Conservation (phyloP, 768 basidiomycete genomes). For the Artomyces pyxidatus region DNA sequence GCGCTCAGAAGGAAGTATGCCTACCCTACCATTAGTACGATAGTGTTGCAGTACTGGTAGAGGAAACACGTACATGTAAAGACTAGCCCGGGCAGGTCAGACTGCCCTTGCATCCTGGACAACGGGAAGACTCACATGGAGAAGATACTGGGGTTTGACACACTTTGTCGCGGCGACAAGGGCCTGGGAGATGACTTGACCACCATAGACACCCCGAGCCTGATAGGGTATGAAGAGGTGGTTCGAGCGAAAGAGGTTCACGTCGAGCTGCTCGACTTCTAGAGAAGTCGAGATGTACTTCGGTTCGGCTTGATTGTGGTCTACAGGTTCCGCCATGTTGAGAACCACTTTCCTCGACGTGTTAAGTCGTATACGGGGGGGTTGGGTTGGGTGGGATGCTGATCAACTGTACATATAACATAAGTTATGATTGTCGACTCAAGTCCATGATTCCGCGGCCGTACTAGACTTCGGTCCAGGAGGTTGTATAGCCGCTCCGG, state of each 20-base stretch:
- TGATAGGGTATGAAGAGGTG: constrained; percentile 54
- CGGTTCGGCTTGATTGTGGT: constrained; percentile 10
- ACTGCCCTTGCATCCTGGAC: neutral
- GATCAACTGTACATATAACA: too few relatives aligned
- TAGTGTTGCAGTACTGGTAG: too few relatives aligned
- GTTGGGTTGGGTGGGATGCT: neutral
- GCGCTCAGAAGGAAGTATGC: constrained; percentile 79
- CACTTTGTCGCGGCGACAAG: constrained; percentile 73
- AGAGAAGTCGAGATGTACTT: constrained; percentile 60
- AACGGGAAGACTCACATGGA: constrained; percentile 51
- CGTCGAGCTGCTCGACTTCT: constrained; percentile 72
- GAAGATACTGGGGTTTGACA: constrained; percentile 52
- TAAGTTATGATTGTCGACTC: too few relatives aligned
- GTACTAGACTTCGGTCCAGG: too few relatives aligned
- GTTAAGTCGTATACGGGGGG: neutral
- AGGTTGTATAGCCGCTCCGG: too few relatives aligned
- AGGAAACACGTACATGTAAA: constrained; percentile 47
- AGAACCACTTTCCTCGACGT: too few relatives aligned
- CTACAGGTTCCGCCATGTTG: neutral
- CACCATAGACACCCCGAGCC: constrained; percentile 75
- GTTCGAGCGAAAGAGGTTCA: constrained; percentile 72
- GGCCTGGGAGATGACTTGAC: constrained; percentile 86
- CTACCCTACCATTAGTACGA: too few relatives aligned
- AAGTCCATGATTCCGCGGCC: too few relatives aligned
- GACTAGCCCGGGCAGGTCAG: constrained; percentile 34